Conservation (phyloP, 306 rosid species). For the Vigna mungo region DNA sequence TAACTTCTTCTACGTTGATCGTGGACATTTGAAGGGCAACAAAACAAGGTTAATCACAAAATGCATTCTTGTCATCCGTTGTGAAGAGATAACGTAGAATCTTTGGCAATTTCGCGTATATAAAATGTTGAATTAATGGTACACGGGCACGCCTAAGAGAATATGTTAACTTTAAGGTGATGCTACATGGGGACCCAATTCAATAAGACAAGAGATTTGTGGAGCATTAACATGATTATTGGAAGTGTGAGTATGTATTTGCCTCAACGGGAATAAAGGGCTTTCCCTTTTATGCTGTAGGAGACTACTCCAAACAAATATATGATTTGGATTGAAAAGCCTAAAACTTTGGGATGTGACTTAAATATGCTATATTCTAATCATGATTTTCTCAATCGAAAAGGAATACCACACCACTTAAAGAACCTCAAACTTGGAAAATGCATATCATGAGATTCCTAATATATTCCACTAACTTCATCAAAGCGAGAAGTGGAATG, state of each 20-base stretch:
- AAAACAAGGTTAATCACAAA: background rate
- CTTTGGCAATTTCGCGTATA: constrained; percentile 18
- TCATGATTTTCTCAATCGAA: constrained; percentile 14
- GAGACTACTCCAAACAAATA: constrained; percentile 25
- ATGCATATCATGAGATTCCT: constrained; percentile 33
- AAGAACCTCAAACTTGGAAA: constrained; percentile 38
- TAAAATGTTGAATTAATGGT: constrained; percentile 37
- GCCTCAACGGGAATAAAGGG: constrained; percentile 43
- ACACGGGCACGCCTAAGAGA: constrained; percentile 41
- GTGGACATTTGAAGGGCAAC: constrained; percentile 22
- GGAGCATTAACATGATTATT: constrained; percentile 68
- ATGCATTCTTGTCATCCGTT: background rate
- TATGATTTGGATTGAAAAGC: constrained; percentile 64
- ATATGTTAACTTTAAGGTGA: constrained; percentile 36
- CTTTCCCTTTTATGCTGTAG: constrained; percentile 47
- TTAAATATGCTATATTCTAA: constrained; percentile 44
- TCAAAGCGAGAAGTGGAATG: constrained; percentile 1
- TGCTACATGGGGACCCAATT: constrained; percentile 48
- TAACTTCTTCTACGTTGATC: background rate
- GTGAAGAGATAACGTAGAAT: constrained; percentile 44
- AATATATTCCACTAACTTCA: constrained; percentile 38
- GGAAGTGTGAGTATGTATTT: constrained; percentile 54
- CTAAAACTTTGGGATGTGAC: constrained; percentile 64
- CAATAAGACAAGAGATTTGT: constrained; percentile 50
- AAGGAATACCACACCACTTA: constrained; percentile 32